Evolutionary conservation across 805 yeast genomes (phyloP), one percentile per base, ranked within the genome.

Genomic region (Yarrowia sp.): DNA sequence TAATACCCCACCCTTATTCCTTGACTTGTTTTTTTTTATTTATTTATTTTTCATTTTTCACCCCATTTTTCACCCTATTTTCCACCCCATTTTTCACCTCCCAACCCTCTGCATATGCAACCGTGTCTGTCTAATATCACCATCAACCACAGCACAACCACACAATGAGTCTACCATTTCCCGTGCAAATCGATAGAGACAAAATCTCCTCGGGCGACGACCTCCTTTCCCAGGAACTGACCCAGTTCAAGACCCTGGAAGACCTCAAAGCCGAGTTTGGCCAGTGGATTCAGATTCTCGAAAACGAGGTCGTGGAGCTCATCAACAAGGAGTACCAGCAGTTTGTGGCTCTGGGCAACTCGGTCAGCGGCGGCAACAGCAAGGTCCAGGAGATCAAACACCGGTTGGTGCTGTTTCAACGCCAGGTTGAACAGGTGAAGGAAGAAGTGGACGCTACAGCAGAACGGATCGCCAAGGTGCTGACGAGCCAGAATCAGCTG

Each of bases 291-390:
- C 64, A 58, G 42, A 44, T 33, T 33, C 51, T 58, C 8, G 64
- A 58, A n/a, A 33, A 58, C 45, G 64, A 58, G 35, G 51, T 58
- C n/a, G 64, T 58, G 42, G 64, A 42, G 18, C 45, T 58, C 28
- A 44, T 58, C 64, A 58, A 58, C 43, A 43, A 33, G 35, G 64
- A 58, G 43, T 58, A 58, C 64, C 50, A 58, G 35, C 50, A 58
- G 50, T 58, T 58, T 58, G 64, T 58, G 64, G 51, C 50, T 2
- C 64, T 58, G 8, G 64, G 64, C 8, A 58, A 58, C 41, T 58
- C 51, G 1, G 64, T 58, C 42, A 44, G 51, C 42, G 51, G 51
- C 4, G 64, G 51, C 8, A 58, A 44, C 64, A 4, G 2, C 17
- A 58, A 43, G 15, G 51, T 43, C 7, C 50, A 58, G 42, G 51